These are phyloP conservation scores for Blepharisma undulans DNA, from an alignment of 169 alveolate species.

Conservation along the genomic window DNA sequence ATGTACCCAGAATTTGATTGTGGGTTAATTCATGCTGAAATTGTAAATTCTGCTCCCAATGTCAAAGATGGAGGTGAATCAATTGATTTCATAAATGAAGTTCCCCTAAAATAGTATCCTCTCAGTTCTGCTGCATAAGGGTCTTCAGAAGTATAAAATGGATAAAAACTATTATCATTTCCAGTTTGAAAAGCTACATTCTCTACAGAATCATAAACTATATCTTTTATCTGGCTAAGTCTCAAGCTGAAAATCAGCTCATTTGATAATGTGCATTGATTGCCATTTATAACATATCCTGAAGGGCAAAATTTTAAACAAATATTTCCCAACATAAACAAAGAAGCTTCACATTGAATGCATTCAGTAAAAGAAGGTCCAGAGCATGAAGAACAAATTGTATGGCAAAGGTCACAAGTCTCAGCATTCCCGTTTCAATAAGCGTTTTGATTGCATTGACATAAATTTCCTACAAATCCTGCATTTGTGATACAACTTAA, in stretches of 20 bases:
- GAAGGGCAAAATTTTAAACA: too few relatives aligned
- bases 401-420: neutral
- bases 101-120: neutral
- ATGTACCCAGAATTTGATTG: neutral
- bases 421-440: neutral
- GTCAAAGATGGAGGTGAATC: neutral
- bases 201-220: neutral
- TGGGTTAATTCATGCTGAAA: neutral
- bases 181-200: neutral
- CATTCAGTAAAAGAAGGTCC: too few relatives aligned
- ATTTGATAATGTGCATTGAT: neutral
- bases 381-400: too few relatives aligned
- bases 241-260: neutral
- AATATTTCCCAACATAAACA: too few relatives aligned
- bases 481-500: neutral
- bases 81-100: neutral
- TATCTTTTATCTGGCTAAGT: neutral
- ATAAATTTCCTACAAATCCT: neutral
- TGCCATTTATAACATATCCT: too few relatives aligned
- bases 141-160: neutral
- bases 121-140: neutral
- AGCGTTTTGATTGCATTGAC: neutral
- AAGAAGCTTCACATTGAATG: too few relatives aligned
- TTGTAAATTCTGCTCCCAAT: neutral
- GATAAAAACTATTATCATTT: neutral